Evolutionary conservation across 169 alveolate genomes (phyloP).

Genomic region (Plasmodium gallinaceum): DNA sequence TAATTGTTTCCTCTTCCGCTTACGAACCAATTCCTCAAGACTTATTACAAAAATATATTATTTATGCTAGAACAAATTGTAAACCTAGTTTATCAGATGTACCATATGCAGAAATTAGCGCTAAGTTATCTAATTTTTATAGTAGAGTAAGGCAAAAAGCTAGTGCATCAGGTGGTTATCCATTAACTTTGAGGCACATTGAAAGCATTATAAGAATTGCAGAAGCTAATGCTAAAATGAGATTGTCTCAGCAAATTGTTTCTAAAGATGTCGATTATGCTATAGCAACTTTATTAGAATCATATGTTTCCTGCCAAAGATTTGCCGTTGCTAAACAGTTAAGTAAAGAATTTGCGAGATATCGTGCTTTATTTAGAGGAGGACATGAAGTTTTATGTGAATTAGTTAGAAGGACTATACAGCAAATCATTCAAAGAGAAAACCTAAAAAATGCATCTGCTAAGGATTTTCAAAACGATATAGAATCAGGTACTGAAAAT

Average conservation of each 20-base stretch:
- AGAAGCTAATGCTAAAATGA: constrained; percentile 97
- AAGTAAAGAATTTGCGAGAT: constrained; percentile 88
- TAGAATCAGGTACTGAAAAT: constrained; percentile 78
- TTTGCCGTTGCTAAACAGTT: constrained; percentile 94
- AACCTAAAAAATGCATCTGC: constrained; percentile 78
- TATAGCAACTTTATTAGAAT: constrained; percentile 96
- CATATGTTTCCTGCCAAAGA: constrained; percentile 96
- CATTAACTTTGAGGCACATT: constrained; percentile 97
- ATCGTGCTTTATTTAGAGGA: constrained; percentile 88
- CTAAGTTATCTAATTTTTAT: constrained; percentile 90
- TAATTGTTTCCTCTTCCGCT: constrained; percentile 84
- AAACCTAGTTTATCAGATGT: constrained; percentile 85
- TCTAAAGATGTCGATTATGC: constrained; percentile 97
- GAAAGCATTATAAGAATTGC: constrained; percentile 97
- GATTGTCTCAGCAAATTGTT: constrained; percentile 95
- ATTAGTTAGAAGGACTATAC: constrained; percentile 83
- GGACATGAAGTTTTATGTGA: constrained; percentile 88
- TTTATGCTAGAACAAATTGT: constrained; percentile 96
- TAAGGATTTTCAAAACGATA: constrained; percentile 77
- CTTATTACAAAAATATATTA: constrained; percentile 95
- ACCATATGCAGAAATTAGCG: constrained; percentile 85
- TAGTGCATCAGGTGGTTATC: constrained; percentile 96
- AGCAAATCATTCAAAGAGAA: constrained; percentile 81
- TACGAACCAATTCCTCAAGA: constrained; percentile 93
- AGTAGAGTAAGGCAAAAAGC: constrained; percentile 96